These are phyloP conservation scores for Amauroascus verrucosus DNA, from an alignment of 2,329 filamentous ascomycete species.

Conservation along the genomic window DNA sequence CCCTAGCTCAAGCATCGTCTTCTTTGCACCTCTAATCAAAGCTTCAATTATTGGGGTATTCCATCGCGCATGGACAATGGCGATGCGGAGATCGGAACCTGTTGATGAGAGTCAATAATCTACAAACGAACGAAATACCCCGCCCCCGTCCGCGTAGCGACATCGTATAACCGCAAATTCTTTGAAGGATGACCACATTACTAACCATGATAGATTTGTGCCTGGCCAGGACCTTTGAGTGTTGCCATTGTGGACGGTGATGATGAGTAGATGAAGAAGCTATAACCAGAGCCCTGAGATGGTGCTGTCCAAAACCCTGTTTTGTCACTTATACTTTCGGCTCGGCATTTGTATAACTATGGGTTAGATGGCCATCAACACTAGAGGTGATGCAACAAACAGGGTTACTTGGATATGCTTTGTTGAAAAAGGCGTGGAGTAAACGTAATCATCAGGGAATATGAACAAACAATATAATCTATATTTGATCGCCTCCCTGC, in stretches of 20 bases:
- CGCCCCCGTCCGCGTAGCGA: background rate
- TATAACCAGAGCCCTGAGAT: background rate
- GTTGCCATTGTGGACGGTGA: constrained; percentile 37
- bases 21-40: constrained; percentile 69
- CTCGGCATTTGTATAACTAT: too few species aligned
- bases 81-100: constrained; percentile 63
- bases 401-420: too few species aligned
- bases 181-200: background rate
- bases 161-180: background rate
- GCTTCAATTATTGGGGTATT: constrained; percentile 80
- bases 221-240: constrained; percentile 54
- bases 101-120: constrained; percentile 9
- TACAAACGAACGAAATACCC: background rate
- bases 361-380: too few species aligned
- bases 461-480: too few species aligned
- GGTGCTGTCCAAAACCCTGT: background rate
- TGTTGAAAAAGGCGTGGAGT: too few species aligned
- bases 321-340: background rate
- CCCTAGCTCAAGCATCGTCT: constrained; percentile 64
- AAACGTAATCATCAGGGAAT: too few species aligned
- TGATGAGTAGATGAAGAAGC: background rate
- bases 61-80: constrained; percentile 94
- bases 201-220: constrained; percentile 48
- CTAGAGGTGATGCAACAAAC: too few species aligned
- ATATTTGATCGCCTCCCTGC: background rate